A percentile compares a stretch with the other conserved stretches of the same genome.
Conservation (phyloP, 2,329 filamentous ascomycete genomes). For the Talaromyces sp. region DNA sequence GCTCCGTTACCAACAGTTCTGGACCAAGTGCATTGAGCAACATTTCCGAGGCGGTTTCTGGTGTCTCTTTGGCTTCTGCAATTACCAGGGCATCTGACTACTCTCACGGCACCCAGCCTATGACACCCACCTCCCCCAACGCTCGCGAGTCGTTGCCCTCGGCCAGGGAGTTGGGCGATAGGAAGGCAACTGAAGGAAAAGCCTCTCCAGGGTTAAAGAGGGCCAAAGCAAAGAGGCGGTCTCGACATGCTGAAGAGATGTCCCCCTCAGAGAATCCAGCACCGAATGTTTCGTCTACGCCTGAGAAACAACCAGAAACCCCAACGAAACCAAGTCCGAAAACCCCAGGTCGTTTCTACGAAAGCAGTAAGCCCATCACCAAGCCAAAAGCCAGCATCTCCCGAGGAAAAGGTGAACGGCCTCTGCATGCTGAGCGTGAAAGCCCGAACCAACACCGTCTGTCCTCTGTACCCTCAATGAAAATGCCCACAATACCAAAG, state of each 20-base stretch:
- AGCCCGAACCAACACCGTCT: constrained; percentile 29
- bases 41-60: constrained; percentile 19
- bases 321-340: constrained; percentile 11
- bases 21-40: constrained; percentile 28
- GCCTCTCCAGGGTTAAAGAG: constrained; percentile 31
- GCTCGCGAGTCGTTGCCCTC: constrained; percentile 26
- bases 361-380: background rate
- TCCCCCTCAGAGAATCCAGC: constrained; percentile 21
- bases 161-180: constrained; percentile 15
- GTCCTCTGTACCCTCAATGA: constrained; percentile 43
- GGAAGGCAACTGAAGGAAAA: constrained; percentile 22
- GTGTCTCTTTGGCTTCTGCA: constrained; percentile 24
- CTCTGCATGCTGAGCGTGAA: constrained; percentile 20
- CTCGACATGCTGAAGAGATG: constrained; percentile 30
- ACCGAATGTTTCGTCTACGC: constrained; percentile 16
- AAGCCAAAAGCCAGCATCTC: constrained; percentile 3
- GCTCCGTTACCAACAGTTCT: constrained; percentile 23
- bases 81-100: constrained; percentile 30
- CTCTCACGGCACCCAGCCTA: constrained; percentile 15
- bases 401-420: constrained; percentile 18
- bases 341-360: constrained; percentile 5
- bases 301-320: constrained; percentile 16
- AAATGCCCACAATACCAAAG: constrained; percentile 40
- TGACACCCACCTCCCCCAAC: constrained; percentile 17
- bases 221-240: constrained; percentile 35